A percentile compares a stretch with the other conserved stretches of the same genome.
These are phyloP conservation scores for Rhodotorula sp. DNA, from an alignment of 1,284 basidiomycete genomes.

Conservation along the genomic window DNA sequence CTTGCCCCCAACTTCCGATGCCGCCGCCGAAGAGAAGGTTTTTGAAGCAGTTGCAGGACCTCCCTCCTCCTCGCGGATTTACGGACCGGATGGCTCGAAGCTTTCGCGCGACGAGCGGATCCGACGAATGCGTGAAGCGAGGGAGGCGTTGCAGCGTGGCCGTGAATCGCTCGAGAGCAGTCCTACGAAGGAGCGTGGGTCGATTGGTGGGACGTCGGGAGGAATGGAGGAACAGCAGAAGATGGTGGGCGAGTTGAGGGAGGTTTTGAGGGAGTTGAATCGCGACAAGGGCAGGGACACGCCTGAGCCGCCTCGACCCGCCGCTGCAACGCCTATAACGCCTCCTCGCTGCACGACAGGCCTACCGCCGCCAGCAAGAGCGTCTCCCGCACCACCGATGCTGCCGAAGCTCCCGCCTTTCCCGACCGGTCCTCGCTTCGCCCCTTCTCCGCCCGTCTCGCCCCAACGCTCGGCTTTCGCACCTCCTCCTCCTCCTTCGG, in stretches of 20 bases:
- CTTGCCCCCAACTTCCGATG: not conserved
- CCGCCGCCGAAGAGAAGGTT: constrained; percentile 10
- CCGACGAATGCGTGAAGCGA: constrained; percentile 22
- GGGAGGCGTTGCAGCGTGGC: constrained; percentile 20
- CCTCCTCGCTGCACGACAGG: too few relatives aligned
- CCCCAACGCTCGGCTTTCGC: too few relatives aligned
- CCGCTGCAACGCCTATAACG: too few relatives aligned
- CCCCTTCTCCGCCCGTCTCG: too few relatives aligned
- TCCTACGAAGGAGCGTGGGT: not conserved
- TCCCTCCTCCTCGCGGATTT: not conserved
- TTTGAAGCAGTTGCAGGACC: constrained; percentile 25
- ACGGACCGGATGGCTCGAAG: not conserved
- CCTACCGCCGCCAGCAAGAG: too few relatives aligned
- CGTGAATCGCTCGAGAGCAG: constrained; percentile 2
- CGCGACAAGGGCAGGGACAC: not conserved
- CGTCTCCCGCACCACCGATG: too few relatives aligned
- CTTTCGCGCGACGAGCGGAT: constrained; percentile 30
- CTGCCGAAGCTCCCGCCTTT: too few relatives aligned
- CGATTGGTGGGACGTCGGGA: not conserved
- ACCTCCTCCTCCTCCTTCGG: too few relatives aligned
- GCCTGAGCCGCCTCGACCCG: too few relatives aligned
- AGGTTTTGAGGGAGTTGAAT: constrained; percentile 23
- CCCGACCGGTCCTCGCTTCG: too few relatives aligned
- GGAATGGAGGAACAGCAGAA: constrained; percentile 5
- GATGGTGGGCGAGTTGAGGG: constrained; percentile 33